phyloP scores from a whole-genome alignment of 78 protist genomes.

The Monosiga brevicollis region DNA sequence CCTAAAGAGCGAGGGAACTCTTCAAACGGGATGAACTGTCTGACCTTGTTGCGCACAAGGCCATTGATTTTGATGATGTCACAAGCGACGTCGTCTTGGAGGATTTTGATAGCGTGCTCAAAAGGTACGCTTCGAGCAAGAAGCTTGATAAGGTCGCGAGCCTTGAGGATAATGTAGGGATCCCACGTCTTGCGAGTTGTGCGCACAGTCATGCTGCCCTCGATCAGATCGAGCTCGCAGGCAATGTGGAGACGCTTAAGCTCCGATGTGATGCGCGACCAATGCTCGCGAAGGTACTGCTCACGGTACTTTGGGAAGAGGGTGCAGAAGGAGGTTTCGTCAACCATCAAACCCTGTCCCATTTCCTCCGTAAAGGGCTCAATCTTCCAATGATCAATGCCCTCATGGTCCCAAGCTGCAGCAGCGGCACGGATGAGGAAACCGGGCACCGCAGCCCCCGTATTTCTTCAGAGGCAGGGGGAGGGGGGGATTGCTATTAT shows the following conservation, averaged over 20 bases:
- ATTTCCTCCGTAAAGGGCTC: slow-evolving; percentile 47
- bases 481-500: background rate
- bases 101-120: slow-evolving; percentile 62
- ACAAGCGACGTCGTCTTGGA: slow-evolving; percentile 74
- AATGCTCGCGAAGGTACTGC: slow-evolving; percentile 65
- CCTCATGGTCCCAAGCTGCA: slow-evolving; percentile 47
- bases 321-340: slow-evolving; percentile 77
- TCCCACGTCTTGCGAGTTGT: slow-evolving; percentile 95
- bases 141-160: slow-evolving; percentile 80
- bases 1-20: too few relatives aligned
- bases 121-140: slow-evolving; percentile 85
- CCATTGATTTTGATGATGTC: slow-evolving; percentile 87
- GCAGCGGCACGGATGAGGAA: background rate
- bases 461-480: background rate
- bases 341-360: slow-evolving; percentile 11
- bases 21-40: too few relatives aligned
- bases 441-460: background rate
- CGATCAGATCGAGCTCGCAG: slow-evolving; percentile 78
- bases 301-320: slow-evolving; percentile 91
- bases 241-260: slow-evolving; percentile 64
- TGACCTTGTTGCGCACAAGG: slow-evolving; percentile 31
- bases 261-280: slow-evolving; percentile 63
- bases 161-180: slow-evolving; percentile 92
- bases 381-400: slow-evolving; percentile 66
- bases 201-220: slow-evolving; percentile 90